Conservation (phyloP, 108 stramenopile genomes). For the Licmophora abbreviata region DNA sequence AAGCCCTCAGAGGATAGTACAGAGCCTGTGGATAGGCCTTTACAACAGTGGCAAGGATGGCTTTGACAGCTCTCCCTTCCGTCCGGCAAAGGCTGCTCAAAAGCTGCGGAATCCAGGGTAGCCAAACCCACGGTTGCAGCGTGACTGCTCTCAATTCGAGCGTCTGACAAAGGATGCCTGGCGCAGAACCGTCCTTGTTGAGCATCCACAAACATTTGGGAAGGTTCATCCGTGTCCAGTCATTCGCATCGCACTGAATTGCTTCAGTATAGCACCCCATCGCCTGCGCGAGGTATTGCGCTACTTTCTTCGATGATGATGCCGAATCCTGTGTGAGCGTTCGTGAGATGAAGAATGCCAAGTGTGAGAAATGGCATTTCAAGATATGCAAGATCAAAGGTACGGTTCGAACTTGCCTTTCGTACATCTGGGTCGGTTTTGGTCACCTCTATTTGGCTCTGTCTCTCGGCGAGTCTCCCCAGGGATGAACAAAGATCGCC, state of each 20-base stretch:
- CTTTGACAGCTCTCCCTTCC: constrained; percentile 58
- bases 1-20: constrained; percentile 75
- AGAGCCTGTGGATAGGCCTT: constrained; percentile 79
- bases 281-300: constrained; percentile 83
- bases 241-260: constrained; percentile 58
- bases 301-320: constrained; percentile 56
- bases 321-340: constrained; percentile 22
- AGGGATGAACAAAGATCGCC: constrained; percentile 82
- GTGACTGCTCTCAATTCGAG: constrained; percentile 55
- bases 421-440: constrained; percentile 18
- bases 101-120: constrained; percentile 90
- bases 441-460: constrained; percentile 17
- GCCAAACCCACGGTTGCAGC: constrained; percentile 90
- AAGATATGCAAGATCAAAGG: neutral
- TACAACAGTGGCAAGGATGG: constrained; percentile 46
- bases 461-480: constrained; percentile 37
- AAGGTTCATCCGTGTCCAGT: constrained; percentile 74
- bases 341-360: constrained; percentile 1
- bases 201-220: constrained; percentile 87
- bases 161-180: constrained; percentile 67
- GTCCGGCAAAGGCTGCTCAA: constrained; percentile 69
- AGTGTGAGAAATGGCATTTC: neutral
- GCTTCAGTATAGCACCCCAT: constrained; percentile 93
- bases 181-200: constrained; percentile 64
- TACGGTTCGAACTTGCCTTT: constrained; percentile 13